phyloP scores from a whole-genome alignment of 208 protist species.

The Wallacemonas sp. region DNA sequence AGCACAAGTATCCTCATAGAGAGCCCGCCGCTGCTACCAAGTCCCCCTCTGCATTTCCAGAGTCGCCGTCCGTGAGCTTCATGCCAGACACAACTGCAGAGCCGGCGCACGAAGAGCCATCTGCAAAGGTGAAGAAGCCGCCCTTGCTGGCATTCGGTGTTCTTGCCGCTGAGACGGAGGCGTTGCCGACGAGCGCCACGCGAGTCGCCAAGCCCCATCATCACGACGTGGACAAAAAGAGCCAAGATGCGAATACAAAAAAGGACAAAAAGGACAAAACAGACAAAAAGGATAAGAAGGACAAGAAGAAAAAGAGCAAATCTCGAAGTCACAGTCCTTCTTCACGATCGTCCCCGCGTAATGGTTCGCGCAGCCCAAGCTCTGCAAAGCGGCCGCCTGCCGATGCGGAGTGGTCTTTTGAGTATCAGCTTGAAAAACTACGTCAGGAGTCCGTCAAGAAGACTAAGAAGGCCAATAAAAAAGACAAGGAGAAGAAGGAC shows the following conservation, averaged over 20 bases:
- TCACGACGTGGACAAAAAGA: slow-evolving; percentile 16
- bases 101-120: background rate
- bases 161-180: slow-evolving; percentile 1
- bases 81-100: background rate
- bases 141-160: slow-evolving; percentile 3
- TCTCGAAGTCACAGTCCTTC: background rate
- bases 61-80: background rate
- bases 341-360: background rate
- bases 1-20: background rate
- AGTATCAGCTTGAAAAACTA: slow-evolving; percentile 17
- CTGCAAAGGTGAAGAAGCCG: background rate
- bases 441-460: slow-evolving; percentile 1
- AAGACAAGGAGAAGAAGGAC: slow-evolving; percentile 16
- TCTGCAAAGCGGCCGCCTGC: background rate
- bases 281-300: no score
- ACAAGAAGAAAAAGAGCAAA: slow-evolving; percentile 10
- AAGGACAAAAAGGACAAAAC: no score
- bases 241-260: slow-evolving; percentile 8
- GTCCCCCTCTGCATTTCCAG: no score
- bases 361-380: background rate
- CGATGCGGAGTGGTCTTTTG: slow-evolving; percentile 7
- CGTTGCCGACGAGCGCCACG: background rate
- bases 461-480: slow-evolving; percentile 10
- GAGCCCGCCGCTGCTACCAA: no score
- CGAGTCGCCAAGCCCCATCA: background rate